These are phyloP conservation scores for Tricladium varicosporioides DNA, from an alignment of 2,329 filamentous ascomycete species.

Conservation along the genomic window DNA sequence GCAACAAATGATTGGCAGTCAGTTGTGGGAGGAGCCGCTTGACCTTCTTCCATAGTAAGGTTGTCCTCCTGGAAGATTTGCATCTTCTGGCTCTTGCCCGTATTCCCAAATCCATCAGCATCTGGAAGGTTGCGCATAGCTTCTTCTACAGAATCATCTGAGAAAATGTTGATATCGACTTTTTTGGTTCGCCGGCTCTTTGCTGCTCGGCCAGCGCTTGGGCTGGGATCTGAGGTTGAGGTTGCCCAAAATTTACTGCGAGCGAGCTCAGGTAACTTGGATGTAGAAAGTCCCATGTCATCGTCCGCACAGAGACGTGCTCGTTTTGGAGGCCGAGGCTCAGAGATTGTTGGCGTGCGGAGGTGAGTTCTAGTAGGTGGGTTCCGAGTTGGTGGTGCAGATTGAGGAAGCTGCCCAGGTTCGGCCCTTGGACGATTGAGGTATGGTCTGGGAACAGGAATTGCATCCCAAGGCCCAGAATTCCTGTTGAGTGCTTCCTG, in stretches of 20 bases:
- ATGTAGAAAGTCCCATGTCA: slow-evolving; percentile 34
- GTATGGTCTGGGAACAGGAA: slow-evolving; percentile 39
- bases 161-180: slow-evolving; percentile 47
- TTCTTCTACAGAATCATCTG: slow-evolving; percentile 50
- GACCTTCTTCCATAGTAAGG: neutral
- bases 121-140: slow-evolving; percentile 46
- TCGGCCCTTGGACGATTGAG: slow-evolving; percentile 24
- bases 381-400: slow-evolving; percentile 36
- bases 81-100: slow-evolving; percentile 21
- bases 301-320: slow-evolving; percentile 49
- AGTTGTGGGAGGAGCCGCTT: neutral
- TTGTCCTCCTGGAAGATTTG: slow-evolving; percentile 23
- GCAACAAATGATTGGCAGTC: neutral
- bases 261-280: slow-evolving; percentile 33
- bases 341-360: slow-evolving; percentile 38
- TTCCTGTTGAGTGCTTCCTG: slow-evolving; percentile 55
- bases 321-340: slow-evolving; percentile 47
- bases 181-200: slow-evolving; percentile 40
- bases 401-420: slow-evolving; percentile 34
- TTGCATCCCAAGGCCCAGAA: slow-evolving; percentile 53
- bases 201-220: slow-evolving; percentile 35
- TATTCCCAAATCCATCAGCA: slow-evolving; percentile 20
- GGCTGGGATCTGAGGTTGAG: slow-evolving; percentile 36
- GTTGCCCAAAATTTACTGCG: slow-evolving; percentile 48
- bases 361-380: slow-evolving; percentile 41